Percentiles rank a stretch among this genome's conserved stretches.
Evolutionary conservation across 1,284 basidiomycete genomes (phyloP).

Genomic region (Neonothopanus nambi): DNA sequence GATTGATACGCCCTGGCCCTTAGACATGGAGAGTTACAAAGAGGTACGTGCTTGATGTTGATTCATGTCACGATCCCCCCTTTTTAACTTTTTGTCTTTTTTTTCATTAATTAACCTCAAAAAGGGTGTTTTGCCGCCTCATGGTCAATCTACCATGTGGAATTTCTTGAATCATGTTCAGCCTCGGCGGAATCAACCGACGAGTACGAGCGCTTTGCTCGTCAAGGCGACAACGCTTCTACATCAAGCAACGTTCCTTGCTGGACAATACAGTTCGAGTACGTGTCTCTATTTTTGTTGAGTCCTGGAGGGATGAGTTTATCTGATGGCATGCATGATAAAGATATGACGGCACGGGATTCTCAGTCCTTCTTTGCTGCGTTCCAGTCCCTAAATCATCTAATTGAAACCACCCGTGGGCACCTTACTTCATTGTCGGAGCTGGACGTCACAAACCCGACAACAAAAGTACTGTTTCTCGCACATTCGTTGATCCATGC

Average conservation of each 20-base stretch:
- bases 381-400: slow-evolving; percentile 39
- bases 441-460: slow-evolving; percentile 30
- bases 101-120: slow-evolving; percentile 1
- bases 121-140: slow-evolving; percentile 13
- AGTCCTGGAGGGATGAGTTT: slow-evolving; percentile 8
- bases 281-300: slow-evolving; percentile 18
- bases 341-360: slow-evolving; percentile 38
- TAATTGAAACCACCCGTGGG: slow-evolving; percentile 38
- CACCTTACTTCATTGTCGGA: slow-evolving; percentile 32
- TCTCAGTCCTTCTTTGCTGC: slow-evolving; percentile 35
- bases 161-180: slow-evolving; percentile 15
- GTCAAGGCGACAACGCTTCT: slow-evolving; percentile 41
- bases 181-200: not conserved
- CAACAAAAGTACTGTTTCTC: slow-evolving; percentile 34
- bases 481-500: slow-evolving; percentile 42
- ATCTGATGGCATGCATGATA: not conserved
- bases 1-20: slow-evolving; percentile 19
- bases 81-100: not conserved
- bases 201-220: slow-evolving; percentile 3
- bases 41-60: slow-evolving; percentile 11
- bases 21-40: slow-evolving; percentile 18
- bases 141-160: slow-evolving; percentile 10
- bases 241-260: slow-evolving; percentile 41
- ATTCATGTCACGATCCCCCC: too few relatives aligned
- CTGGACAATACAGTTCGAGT: slow-evolving; percentile 43